Conservation (phyloP, 768 basidiomycete genomes). For the Lactarius hengduanensis region DNA sequence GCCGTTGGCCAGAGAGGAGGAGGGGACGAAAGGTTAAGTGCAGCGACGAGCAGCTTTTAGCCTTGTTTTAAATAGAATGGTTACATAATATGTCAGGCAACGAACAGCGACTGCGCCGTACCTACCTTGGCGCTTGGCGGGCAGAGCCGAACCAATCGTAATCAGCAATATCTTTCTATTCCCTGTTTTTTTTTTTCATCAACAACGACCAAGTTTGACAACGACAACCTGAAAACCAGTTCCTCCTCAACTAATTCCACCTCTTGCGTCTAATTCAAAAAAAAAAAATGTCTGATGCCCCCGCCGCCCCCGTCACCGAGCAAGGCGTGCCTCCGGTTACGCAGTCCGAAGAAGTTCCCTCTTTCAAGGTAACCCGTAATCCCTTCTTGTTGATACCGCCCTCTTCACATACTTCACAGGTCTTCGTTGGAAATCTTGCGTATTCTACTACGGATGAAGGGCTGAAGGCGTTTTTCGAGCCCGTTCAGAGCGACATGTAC, state of each 20-base stretch:
- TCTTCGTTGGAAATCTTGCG: constrained; percentile 95
- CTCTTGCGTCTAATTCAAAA: constrained; percentile 53
- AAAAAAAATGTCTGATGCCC: constrained; percentile 86
- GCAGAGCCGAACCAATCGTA: constrained; percentile 16
- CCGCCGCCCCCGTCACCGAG: constrained; percentile 77
- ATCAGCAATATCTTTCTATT: constrained; percentile 33
- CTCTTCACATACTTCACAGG: constrained; percentile 44
- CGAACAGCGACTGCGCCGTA: background rate
- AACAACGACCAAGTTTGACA: constrained; percentile 77
- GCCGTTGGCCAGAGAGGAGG: constrained; percentile 8
- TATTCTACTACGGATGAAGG: constrained; percentile 92
- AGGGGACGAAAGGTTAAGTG: background rate
- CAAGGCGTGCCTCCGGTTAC: constrained; percentile 81
- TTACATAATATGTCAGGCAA: constrained; percentile 17
- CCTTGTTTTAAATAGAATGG: background rate
- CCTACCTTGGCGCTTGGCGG: background rate
- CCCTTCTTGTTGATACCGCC: constrained; percentile 29
- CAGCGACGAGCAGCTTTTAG: background rate
- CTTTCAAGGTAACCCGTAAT: constrained; percentile 65
- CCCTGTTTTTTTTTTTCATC: constrained; percentile 43
- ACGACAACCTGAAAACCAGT: constrained; percentile 78
- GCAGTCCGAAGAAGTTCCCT: constrained; percentile 76
- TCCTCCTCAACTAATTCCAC: constrained; percentile 49
- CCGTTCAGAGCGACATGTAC: constrained; percentile 85
- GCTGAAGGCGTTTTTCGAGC: constrained; percentile 92